These are phyloP conservation scores for Hirsutella rhossiliensis DNA, from an alignment of 2,329 filamentous ascomycete species.

Conservation along the genomic window DNA sequence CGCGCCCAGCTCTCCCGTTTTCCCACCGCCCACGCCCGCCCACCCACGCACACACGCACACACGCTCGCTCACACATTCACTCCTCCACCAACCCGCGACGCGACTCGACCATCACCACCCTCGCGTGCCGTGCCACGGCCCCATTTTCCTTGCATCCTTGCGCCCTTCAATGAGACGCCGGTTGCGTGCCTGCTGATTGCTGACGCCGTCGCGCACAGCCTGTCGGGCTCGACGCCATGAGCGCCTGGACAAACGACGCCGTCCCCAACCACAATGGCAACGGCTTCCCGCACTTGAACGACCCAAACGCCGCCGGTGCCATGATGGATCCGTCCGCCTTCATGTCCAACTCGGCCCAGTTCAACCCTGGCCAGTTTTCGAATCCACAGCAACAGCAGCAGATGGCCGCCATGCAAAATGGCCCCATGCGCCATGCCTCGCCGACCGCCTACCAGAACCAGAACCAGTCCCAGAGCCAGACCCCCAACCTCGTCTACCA, in stretches of 20 bases:
- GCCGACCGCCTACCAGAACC: slow-evolving; percentile 55
- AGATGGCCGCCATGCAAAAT: slow-evolving; percentile 61
- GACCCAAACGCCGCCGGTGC: slow-evolving; percentile 42
- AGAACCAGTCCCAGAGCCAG: slow-evolving; percentile 6
- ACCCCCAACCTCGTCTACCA: slow-evolving; percentile 51
- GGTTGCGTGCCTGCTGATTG: slow-evolving; percentile 25
- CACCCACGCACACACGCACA: slow-evolving; percentile 4
- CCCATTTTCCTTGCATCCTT: slow-evolving; percentile 28
- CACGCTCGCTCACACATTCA: slow-evolving; percentile 3
- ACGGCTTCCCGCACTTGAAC: slow-evolving; percentile 53
- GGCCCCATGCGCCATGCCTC: slow-evolving; percentile 74
- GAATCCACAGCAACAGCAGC: slow-evolving; percentile 30
- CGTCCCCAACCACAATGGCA: slow-evolving; percentile 59
- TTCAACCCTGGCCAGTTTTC: slow-evolving; percentile 49
- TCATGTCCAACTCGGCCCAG: slow-evolving; percentile 47
- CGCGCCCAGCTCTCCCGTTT: too few relatives aligned
- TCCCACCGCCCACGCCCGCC: slow-evolving; percentile 10
- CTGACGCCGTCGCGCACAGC: slow-evolving; percentile 31
- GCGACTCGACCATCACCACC: slow-evolving; percentile 28
- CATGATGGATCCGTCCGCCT: slow-evolving; percentile 56
- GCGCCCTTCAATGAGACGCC: slow-evolving; percentile 27
- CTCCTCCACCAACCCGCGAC: slow-evolving; percentile 29
- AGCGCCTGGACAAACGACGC: slow-evolving; percentile 64
- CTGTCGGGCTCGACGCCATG: slow-evolving; percentile 44
- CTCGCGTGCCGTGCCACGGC: slow-evolving; percentile 31